Evolutionary conservation across 1,284 basidiomycete genomes (phyloP), one percentile per base, ranked within the genome.

Genomic region (Tilletia horrida): DNA sequence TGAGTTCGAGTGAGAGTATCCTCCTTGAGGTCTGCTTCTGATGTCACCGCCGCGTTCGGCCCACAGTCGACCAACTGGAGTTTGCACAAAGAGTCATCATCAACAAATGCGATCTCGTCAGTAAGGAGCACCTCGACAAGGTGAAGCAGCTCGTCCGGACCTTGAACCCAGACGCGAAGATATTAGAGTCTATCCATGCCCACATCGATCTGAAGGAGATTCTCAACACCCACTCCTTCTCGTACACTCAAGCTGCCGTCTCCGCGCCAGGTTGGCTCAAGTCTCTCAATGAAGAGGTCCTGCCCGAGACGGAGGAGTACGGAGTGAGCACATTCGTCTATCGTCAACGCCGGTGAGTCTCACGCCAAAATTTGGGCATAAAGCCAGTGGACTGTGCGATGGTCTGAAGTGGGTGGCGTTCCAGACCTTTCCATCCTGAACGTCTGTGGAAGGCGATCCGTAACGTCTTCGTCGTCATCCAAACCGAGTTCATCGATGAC

Each of bases 71-170:
- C 67, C 73, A 79, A 67, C 69, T 85, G 69, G 84, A 85, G 66
- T 85, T 85, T 62, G 82, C 83, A 52, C 80, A 85, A 73, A 82
- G 83, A 44, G 79, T 85, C 67, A 71, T 85, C 35, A 72, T 85
- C 68, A 85, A 85, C 77, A 85, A 85, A 71, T 77, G 73, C 63
- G 83, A 83, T 68, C 69, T 84, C 42, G 83, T 84, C 55, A 57
- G 67, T 13, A 61, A 66, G 23, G 72, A 73, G 1, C 76, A 83
- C 31, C 67, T 85, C 18, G 76, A 74, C 3, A 76, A 76, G 45
- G 77, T 84, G 62, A 74, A 77, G 21, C 67, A 73, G 0, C 71
- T 85, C 31, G 73, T 85, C 67, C 71, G 76, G 40, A 81, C 76
- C 6, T 80, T 85, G 61, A 85, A 85, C 71, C 84, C 84, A 6